phyloP scores from a whole-genome alignment of 768 basidiomycete species.

The Rhodocollybia butyracea region DNA sequence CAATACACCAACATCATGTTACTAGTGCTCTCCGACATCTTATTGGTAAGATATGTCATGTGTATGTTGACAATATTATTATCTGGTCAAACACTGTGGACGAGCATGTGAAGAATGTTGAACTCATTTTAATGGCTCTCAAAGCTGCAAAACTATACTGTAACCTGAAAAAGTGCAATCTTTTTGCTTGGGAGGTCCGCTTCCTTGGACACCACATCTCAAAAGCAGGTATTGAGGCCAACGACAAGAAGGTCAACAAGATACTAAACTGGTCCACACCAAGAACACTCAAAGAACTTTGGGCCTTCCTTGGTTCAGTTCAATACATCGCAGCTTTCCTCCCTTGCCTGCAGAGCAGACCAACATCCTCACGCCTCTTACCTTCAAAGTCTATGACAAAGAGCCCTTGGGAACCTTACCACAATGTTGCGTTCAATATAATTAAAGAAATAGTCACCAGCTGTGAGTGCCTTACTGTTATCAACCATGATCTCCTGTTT shows the following conservation, averaged over 20 bases:
- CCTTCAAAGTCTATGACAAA: conserved; percentile 14
- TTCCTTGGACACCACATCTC: conserved; percentile 25
- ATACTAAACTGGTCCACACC: conserved; percentile 21
- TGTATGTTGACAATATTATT: conserved; percentile 32
- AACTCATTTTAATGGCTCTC: conserved; percentile 12
- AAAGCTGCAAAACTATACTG: conserved; percentile 13
- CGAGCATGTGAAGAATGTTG: conserved; percentile 18
- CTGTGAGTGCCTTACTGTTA: conserved; percentile 21
- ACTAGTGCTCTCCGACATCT: conserved; percentile 19
- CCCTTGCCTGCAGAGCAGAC: conserved; percentile 12
- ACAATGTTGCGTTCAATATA: conserved; percentile 22
- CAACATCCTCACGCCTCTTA: conserved; percentile 13
- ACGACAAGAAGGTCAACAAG: conserved; percentile 13
- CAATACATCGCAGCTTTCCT: conserved; percentile 18
- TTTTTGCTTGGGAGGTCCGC: conserved; percentile 1
- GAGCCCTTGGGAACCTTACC: conserved; percentile 15
- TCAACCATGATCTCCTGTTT: conserved; percentile 30
- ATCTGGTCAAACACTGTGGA: conserved; percentile 23
- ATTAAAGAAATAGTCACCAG: conserved; percentile 27
- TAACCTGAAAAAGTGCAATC: conserved; percentile 18
- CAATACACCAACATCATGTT: conserved; percentile 25
- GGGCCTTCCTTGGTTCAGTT: conserved; percentile 19
- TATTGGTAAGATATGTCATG: conserved; percentile 30
- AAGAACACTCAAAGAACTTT: conserved; percentile 9
- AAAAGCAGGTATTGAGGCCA: conserved; percentile 15